Evolutionary conservation across 441 rosid species (phyloP), one percentile per base, ranked within the genome.

Genomic region (Hura crepitans): DNA sequence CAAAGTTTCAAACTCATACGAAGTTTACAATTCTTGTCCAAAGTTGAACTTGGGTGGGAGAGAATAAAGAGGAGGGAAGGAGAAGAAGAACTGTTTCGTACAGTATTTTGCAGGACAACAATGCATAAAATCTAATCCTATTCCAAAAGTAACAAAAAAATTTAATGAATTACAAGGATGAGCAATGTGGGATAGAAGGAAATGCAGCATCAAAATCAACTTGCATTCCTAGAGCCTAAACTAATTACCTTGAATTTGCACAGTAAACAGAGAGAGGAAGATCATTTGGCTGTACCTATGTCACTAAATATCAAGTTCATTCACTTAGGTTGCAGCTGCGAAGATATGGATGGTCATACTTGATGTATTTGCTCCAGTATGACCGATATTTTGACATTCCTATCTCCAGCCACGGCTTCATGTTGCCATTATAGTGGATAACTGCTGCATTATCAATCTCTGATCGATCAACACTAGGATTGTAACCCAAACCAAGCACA

Each of bases 331-430:
- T 86, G 93, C 99, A 95, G 81, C 54, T 79, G 73, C 89, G 86
- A 62, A 95, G 76, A 72, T 88, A 92, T 13, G 93, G 95, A 81
- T 95, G 97, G 72, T 87, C 88, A 66, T 81, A 90, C 77, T 90
- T 95, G 71, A 94, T 84, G 79, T 90, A 90, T 79, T 85, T 92
- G 71, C 90, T 85, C 99, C 99, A 94, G 75, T 85, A 90, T 9
- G 87, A 72, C 67, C 86, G 75, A 79, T 83, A 92, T 80, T 85
- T 92, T n/a, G 93, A 83, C 54, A 95, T 80, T 75, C 89, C 92
- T 33, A 92, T 90, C 83, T 95, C 99, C 68, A 95, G 92, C 99
- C 97, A 92, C 14, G 99, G 97, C 74, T 95, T 95, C 85, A 90
- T 80, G 87, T 95, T 95, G 35, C 99, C 99, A 62, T 95, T 95